Evolutionary conservation across 1,284 basidiomycete genomes (phyloP), one percentile per base, ranked within the genome.

Genomic region (Abortiporus biennis): DNA sequence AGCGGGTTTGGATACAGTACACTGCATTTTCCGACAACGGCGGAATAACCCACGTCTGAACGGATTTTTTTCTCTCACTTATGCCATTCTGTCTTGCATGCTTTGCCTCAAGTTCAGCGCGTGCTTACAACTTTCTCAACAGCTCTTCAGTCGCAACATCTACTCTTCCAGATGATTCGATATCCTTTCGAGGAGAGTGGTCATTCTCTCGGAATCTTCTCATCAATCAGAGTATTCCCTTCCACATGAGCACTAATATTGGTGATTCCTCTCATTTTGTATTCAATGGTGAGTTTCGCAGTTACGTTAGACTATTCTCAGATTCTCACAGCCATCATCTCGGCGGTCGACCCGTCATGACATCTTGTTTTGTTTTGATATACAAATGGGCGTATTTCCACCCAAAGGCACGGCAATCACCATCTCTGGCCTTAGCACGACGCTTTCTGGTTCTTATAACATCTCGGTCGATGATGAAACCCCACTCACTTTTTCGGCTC

Each of bases 331-430:
- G 19, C 23, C 20, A 19, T 13, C 23, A 41, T 29, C 30, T 32
- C 37, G 36, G 25, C 38, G n/a, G n/a, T 43, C n/a, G 31, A 17
- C 24, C 30, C 27, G 36, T 44, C 16, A 19, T 46, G 45, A 44
- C 46, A 48, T 49, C 47, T 40, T 36, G 19, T 9, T 41, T 19
- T 40, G 42, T 36, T 43, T 32, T 15, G 22, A n/a, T n/a, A n/a
- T n/a, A n/a, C n/a, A n/a, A n/a, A 20, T 22, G 42, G 17, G 30
- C 37, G 16, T 53, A 79, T n/a, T n/a, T n/a, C n/a, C n/a, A n/a
- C n/a, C n/a, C n/a, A n/a, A n/a, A n/a, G 81, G 83, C 27, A 74
- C 73, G 24, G 72, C 79, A 6, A 65, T 86, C 35, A 61, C 71
- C 6, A 56, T 87, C 23, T 67, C 62, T 34, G 83, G 85, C 6